Evolutionary conservation across 345 rosid genomes (phyloP).

Genomic region (Microthlaspi erraticum): DNA sequence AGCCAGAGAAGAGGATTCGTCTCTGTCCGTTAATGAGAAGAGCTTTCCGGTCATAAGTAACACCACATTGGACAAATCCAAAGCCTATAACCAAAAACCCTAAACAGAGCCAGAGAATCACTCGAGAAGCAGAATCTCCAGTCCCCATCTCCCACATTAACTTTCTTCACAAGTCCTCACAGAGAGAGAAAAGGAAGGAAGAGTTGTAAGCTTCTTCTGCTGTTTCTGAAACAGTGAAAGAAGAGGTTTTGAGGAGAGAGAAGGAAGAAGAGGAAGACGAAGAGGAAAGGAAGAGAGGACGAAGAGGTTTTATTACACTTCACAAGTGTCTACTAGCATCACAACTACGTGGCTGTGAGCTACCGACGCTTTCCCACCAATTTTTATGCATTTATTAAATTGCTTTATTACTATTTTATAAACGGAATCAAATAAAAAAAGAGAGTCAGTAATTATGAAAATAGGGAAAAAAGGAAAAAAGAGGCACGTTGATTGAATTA

Average conservation of each 20-base stretch:
- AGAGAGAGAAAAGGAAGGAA: neutral
- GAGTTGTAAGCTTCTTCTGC: neutral
- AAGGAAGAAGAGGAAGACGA: slow-evolving; percentile 26
- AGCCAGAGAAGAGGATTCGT: slow-evolving; percentile 89
- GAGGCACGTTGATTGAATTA: slow-evolving; percentile 37
- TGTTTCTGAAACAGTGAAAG: slow-evolving; percentile 2
- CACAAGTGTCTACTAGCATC: slow-evolving; percentile 51
- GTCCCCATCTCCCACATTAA: slow-evolving; percentile 53
- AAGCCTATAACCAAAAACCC: slow-evolving; percentile 49
- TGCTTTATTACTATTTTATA: neutral
- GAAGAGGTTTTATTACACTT: slow-evolving; percentile 44
- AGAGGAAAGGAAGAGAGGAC: slow-evolving; percentile 32
- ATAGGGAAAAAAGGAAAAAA: neutral
- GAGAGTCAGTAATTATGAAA: slow-evolving; percentile 31
- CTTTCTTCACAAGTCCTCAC: slow-evolving; percentile 15
- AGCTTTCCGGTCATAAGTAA: slow-evolving; percentile 89
- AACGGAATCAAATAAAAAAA: neutral
- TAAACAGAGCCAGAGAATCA: slow-evolving; percentile 52
- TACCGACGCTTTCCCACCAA: slow-evolving; percentile 48
- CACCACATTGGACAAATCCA: slow-evolving; percentile 61
- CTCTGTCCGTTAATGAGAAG: slow-evolving; percentile 85
- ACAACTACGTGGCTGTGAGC: slow-evolving; percentile 54
- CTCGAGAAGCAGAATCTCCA: slow-evolving; percentile 43
- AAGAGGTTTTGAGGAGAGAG: slow-evolving; percentile 10
- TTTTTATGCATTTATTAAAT: slow-evolving; percentile 35